Evolutionary conservation across 2,329 filamentous ascomycete genomes (phyloP), one percentile per base, ranked within the genome.

Genomic region (Fusarium nygamai): DNA sequence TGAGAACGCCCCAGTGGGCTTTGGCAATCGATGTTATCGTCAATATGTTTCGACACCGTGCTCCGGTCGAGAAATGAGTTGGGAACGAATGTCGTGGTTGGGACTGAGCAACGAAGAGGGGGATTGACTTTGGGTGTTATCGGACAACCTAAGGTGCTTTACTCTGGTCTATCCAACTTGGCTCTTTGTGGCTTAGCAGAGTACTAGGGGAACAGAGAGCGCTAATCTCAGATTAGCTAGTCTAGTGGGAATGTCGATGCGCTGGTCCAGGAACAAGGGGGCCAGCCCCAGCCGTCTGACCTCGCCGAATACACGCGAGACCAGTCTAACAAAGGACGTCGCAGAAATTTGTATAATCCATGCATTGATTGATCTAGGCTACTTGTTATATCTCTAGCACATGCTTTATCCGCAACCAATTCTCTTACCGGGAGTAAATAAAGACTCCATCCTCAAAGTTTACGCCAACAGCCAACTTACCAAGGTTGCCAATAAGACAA

Each of bases 161-260:
- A 65, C 48, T 69, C 54, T 47, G 53, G 61, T 41, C 60, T 74
- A 67, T 72, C 65, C 54, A 75, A 67, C 66, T 72, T 77, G 59
- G 61, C 75, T 74, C 44, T 33, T 43, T 61, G 59, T 63, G 69
- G 69, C 67, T 75, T 74, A 76, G 75, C 69, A 75, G 53, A 53
- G 68, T 64, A 47, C 61, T 46, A 58, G 62, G 74, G 76, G 46
- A 59, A 47, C 47, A 33, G 50, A 13, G 34, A 27, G 24, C 67
- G 53, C 73, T 78, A 78, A 58, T 67, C 71, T 66, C 34, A 60
- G 58, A 38, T 63, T 57, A 57, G 73, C 64, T 69, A 61, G 56
- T 64, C 31, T 33, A 8, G 24, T 57, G 53, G 48, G 59, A 56
- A 47, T 33, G 56, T 54, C 63, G 64, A 64, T 73, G 61, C 39